Conservation (phyloP, 2,329 filamentous ascomycete genomes). For the Lecanoromycetidae sp. region DNA sequence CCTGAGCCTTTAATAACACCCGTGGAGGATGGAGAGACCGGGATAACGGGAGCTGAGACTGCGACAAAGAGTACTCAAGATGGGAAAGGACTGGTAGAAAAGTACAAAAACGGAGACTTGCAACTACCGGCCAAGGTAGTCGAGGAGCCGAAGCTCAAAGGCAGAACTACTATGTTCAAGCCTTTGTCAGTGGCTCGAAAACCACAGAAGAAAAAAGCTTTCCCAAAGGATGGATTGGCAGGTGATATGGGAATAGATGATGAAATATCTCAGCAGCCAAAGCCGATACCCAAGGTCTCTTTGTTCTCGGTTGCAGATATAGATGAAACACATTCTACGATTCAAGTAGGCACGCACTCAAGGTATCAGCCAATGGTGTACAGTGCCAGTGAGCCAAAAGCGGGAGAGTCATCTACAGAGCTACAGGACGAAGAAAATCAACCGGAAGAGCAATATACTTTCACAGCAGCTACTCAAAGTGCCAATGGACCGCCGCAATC, state of each 20-base stretch:
- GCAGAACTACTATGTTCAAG: conserved; percentile 77
- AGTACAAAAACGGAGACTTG: too few relatives aligned
- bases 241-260: conserved; percentile 19
- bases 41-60: not conserved
- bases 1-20: conserved; percentile 26
- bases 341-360: not conserved
- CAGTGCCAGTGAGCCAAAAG: conserved; percentile 14
- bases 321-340: conserved; percentile 30
- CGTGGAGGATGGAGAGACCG: conserved; percentile 28
- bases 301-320: conserved; percentile 51
- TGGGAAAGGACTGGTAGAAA: not conserved
- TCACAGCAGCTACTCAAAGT: not conserved
- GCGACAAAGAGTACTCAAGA: not conserved
- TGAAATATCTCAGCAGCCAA: conserved; percentile 17
- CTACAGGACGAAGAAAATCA: conserved; percentile 19
- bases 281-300: conserved; percentile 49
- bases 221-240: not conserved
- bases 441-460: conserved; percentile 18
- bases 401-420: not conserved
- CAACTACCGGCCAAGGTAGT: too few relatives aligned
- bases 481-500: conserved; percentile 33
- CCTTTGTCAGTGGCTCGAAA: conserved; percentile 75
- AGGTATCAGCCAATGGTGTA: conserved; percentile 38
- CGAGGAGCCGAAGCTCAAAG: conserved; percentile 27
- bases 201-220: conserved; percentile 52